Evolutionary conservation across 371 early-diverging fungal species (phyloP).

Genomic region (Coemansia sp.): DNA sequence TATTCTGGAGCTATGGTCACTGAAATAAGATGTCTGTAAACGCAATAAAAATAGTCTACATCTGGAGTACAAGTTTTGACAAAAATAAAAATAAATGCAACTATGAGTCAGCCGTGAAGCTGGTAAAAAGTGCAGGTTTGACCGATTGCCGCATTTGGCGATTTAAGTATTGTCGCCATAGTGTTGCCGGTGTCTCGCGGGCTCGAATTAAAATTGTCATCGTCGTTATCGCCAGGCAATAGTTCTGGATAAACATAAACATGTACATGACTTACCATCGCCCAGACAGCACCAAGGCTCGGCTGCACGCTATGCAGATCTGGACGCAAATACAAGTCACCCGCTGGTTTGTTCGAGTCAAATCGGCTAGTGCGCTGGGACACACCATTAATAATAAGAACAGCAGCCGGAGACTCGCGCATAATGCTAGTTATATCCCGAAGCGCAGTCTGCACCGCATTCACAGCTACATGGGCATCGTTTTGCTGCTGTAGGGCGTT

Average conservation of each 20-base stretch:
- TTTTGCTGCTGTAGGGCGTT: conserved; percentile 17
- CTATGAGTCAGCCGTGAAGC: not conserved
- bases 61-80: not conserved
- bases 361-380: conserved; percentile 20
- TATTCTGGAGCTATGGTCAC: no score
- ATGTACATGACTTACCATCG: conserved; percentile 32
- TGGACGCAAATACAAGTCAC: not conserved
- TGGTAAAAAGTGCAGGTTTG: not conserved
- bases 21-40: no score
- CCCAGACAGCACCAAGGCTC: conserved; percentile 34
- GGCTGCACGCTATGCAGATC: conserved; percentile 16
- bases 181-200: not conserved
- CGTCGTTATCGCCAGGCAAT: not conserved
- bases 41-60: not conserved
- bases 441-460: conserved; percentile 31
- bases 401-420: conserved; percentile 5
- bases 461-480: conserved; percentile 17
- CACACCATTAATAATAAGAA: conserved; percentile 34
- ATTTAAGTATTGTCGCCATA: not conserved
- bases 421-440: conserved; percentile 14
- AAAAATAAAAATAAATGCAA: conserved; percentile 5
- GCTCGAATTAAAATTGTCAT: conserved; percentile 14
- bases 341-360: not conserved
- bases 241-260: conserved; percentile 11
- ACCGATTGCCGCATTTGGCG: conserved; percentile 7